A percentile compares a stretch with the other conserved stretches of the same genome.
Evolutionary conservation across 1,284 basidiomycete genomes (phyloP).

Genomic region (Cutaneotrichosporon sp.): DNA sequence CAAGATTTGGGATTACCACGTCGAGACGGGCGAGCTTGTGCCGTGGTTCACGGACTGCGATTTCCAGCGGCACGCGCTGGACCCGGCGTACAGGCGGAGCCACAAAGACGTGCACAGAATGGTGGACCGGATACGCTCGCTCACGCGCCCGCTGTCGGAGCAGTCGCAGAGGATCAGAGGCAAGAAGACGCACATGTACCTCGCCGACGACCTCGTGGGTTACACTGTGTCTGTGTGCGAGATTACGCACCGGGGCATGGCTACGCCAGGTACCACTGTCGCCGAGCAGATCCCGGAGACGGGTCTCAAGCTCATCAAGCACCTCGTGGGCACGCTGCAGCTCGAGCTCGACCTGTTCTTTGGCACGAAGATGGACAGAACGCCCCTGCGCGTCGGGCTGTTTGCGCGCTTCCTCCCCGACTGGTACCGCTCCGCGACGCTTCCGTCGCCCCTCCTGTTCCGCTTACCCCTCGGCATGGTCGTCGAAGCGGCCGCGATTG

Average conservation of each 20-base stretch:
- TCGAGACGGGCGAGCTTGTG: slow-evolving; percentile 45
- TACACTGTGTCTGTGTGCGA: slow-evolving; percentile 83
- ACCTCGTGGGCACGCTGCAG: slow-evolving; percentile 61
- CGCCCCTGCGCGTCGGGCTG: slow-evolving; percentile 69
- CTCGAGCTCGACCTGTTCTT: slow-evolving; percentile 45
- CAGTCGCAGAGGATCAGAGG: slow-evolving; percentile 44
- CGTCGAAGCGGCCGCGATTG: slow-evolving; percentile 78
- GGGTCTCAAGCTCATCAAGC: slow-evolving; percentile 69
- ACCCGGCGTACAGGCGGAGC: slow-evolving; percentile 26
- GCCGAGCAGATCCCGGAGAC: slow-evolving; percentile 72
- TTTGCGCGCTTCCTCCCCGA: slow-evolving; percentile 81
- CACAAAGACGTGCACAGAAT: slow-evolving; percentile 32
- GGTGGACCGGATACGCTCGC: slow-evolving; percentile 38
- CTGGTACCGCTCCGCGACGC: slow-evolving; percentile 72
- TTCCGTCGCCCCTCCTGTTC: slow-evolving; percentile 70
- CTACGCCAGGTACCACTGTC: slow-evolving; percentile 50
- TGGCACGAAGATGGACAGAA: slow-evolving; percentile 55
- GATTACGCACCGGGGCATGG: slow-evolving; percentile 67
- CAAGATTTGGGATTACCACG: slow-evolving; percentile 46
- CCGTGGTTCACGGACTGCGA: slow-evolving; percentile 45
- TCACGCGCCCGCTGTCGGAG: slow-evolving; percentile 41
- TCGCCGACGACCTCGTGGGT: slow-evolving; percentile 83
- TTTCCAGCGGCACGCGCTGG: slow-evolving; percentile 25
- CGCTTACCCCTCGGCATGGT: slow-evolving; percentile 82
- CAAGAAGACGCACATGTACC: slow-evolving; percentile 56